These are phyloP conservation scores for Aspergillus japonicus DNA, from an alignment of 2,329 filamentous ascomycete genomes.

Conservation along the genomic window DNA sequence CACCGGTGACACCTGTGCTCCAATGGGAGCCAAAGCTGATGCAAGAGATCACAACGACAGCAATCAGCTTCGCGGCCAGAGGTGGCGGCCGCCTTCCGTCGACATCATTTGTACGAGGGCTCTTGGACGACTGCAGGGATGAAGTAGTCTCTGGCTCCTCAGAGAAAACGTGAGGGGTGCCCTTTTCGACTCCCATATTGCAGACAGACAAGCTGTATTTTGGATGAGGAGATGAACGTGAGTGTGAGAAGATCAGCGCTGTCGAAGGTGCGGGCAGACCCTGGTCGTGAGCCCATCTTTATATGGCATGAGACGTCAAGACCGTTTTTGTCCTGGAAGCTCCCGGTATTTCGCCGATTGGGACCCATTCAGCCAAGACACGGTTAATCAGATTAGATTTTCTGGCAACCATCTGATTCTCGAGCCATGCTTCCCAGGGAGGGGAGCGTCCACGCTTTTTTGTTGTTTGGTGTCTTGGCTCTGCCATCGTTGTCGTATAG, in stretches of 20 bases:
- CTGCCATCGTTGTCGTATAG: not conserved
- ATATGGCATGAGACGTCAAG: not conserved
- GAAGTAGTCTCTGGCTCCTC: not conserved
- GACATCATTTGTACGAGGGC: not conserved
- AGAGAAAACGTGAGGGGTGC: not conserved
- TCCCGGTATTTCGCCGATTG: not conserved
- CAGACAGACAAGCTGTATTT: not conserved
- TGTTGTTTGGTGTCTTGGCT: not conserved
- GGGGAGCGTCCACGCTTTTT: not conserved
- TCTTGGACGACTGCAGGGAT: not conserved
- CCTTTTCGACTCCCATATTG: constrained; percentile 1
- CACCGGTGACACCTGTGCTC: constrained; percentile 60
- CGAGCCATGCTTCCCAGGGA: not conserved
- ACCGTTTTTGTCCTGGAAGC: not conserved
- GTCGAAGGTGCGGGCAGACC: not conserved
- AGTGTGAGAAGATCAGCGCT: not conserved
- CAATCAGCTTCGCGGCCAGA: constrained; percentile 38
- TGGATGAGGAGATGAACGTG: not conserved
- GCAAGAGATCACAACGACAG: constrained; percentile 45
- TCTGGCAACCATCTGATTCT: not conserved
- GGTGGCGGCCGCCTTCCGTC: constrained; percentile 25
- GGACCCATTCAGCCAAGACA: not conserved
- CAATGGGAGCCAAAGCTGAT: constrained; percentile 62
- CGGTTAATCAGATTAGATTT: constrained; percentile 3
- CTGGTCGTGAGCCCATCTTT: not conserved